Conservation (phyloP, 2,329 filamentous ascomycete genomes). For the Pseudodiploospora longispora region DNA sequence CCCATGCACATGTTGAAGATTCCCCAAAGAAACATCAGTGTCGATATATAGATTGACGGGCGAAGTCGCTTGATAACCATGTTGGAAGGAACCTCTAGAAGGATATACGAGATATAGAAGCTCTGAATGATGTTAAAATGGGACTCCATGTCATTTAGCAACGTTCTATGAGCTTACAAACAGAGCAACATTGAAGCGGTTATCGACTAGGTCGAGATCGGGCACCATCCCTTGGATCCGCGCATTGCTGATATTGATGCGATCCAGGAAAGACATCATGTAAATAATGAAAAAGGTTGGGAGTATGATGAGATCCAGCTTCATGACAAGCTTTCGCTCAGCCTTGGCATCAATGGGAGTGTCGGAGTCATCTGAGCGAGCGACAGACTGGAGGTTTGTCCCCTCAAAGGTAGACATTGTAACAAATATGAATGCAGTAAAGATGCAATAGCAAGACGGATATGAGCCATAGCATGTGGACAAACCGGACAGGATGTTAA, state of each 20-base stretch:
- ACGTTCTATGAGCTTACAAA: conserved; percentile 16
- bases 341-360: conserved; percentile 21
- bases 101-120: conserved; percentile 34
- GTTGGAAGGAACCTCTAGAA: conserved; percentile 38
- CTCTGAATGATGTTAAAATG: conserved; percentile 8
- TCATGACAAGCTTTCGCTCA: conserved; percentile 29
- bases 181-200: conserved; percentile 36
- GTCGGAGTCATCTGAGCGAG: conserved; percentile 2
- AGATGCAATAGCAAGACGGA: no score
- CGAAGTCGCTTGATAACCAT: conserved; percentile 35
- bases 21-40: conserved; percentile 33
- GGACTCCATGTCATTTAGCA: neutral
- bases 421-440: no score
- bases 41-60: conserved; percentile 29
- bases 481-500: no score
- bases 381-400: neutral
- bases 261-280: conserved; percentile 34
- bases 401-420: conserved; percentile 1
- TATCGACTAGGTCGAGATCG: conserved; percentile 33
- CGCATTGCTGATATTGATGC: conserved; percentile 40
- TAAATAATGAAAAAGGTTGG: conserved; percentile 34
- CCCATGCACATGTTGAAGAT: conserved; percentile 30
- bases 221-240: conserved; percentile 33
- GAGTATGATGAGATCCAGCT: conserved; percentile 33
- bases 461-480: no score